A percentile compares a stretch with the other conserved stretches of the same genome.
phyloP scores from a whole-genome alignment of 1,139 yeast species.

The Debaryomycetaceae sp. region DNA sequence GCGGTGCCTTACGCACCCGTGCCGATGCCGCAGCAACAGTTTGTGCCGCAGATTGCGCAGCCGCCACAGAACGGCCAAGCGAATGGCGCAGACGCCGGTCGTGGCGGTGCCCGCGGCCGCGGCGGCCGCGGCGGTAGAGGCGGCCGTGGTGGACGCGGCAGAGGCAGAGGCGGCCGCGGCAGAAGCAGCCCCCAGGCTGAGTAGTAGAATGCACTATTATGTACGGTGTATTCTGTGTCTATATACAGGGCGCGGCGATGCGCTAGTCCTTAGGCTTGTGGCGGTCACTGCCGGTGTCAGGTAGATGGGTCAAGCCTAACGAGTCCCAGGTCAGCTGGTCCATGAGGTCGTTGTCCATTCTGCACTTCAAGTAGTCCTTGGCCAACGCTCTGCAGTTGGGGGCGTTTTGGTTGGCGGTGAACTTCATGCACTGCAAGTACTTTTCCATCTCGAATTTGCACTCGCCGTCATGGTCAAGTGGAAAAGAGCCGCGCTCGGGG shows the following conservation, averaged over 20 bases:
- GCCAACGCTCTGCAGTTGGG: slow-evolving; percentile 86
- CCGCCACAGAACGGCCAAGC: too few relatives aligned
- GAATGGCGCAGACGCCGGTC: too few relatives aligned
- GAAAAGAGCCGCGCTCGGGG: slow-evolving; percentile 95
- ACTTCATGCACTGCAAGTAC: slow-evolving; percentile 74
- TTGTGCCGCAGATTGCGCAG: slow-evolving; percentile 11
- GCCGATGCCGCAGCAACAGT: slow-evolving; percentile 16
- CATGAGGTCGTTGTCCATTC: slow-evolving; percentile 91
- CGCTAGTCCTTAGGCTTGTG: too few relatives aligned
- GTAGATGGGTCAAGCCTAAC: slow-evolving; percentile 61
- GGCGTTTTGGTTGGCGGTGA: slow-evolving; percentile 78
- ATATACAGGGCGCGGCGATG: neutral
- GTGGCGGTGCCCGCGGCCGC: slow-evolving; percentile 19
- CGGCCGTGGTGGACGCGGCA: too few relatives aligned
- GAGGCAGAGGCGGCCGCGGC: slow-evolving; percentile 29
- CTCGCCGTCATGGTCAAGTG: slow-evolving; percentile 87
- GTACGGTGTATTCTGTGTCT: neutral
- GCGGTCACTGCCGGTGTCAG: slow-evolving; percentile 32
- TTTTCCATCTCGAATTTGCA: slow-evolving; percentile 72
- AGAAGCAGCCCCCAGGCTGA: slow-evolving; percentile 15
- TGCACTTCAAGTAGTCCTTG: slow-evolving; percentile 72
- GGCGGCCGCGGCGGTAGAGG: slow-evolving; percentile 23
- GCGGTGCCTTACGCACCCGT: slow-evolving; percentile 15
- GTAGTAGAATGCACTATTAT: neutral
- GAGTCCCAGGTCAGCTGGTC: slow-evolving; percentile 78